Base-by-base conservation (phyloP, 2,329 filamentous ascomycete species). In the Bipolaris bicolor region DNA sequence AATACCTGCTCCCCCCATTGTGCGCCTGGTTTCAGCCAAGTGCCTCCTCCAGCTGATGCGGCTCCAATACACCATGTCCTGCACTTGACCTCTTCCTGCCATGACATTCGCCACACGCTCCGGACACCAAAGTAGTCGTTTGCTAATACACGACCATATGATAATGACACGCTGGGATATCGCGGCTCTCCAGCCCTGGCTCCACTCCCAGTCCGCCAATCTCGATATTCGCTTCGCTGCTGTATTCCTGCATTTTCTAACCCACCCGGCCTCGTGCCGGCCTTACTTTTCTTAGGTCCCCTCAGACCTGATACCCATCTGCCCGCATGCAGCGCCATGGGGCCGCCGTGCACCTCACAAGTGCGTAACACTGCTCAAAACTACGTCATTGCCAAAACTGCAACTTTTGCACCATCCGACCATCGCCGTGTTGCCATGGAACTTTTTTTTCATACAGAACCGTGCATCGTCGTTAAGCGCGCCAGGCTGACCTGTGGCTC, bases 41-140 rank as follows among this genome's bases (percentile, higher is more conserved):
- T 37, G 37, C 40, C 36, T 57, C 63, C 69, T 64, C 68, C 69
- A 70, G 57, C 59, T 67, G 62, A 63, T 61, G 55, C 59, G 64
- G 43, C 45, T 60, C 39, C 63, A 66, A 66, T 66, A 67, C 69
- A 69, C 67, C 67, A 62, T 52, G 24, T 26, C 18, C 39, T 15
- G 40, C 44, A 55, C 41, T 44, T 46, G 22, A 55, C 49, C 39
- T 57, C 31, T 48, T 41, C 46, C 13, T 16, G 54, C 44, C 57
- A 57, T 57, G 55, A 57, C 49, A 52, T 48, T 48, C 45, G 34
- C 40, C 48, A 49, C 52, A 34, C 49, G 26, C 18, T 31, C 53
- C 41, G 9, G 39, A 31, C 16, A 22, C 33, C 51, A 36, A 29
- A 16, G 39, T 34, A 36, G 31, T 34, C 29, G 44, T 54, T 46